Evolutionary conservation across 306 rosid species (phyloP), one percentile per base, ranked within the genome.

Genomic region (Sicyos baderoa): DNA sequence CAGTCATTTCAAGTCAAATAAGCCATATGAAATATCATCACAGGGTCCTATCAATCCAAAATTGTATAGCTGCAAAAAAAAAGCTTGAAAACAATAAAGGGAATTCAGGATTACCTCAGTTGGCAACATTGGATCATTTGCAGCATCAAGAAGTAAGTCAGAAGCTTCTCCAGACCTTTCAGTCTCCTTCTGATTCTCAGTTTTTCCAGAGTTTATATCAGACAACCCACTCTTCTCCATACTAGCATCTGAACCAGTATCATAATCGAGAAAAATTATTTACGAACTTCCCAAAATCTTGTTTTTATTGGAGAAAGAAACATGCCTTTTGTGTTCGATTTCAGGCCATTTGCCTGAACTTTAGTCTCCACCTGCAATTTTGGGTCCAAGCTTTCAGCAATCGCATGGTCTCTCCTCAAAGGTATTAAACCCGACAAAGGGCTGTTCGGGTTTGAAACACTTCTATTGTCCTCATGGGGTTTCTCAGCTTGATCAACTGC

Each of bases 401-500:
- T 62, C 27, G 74, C 15, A 47, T 81, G 81, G 71, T 86, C 96
- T 73, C 80, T 86, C 68, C 54, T 78, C 37, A 70, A 56, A 53
- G 82, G 67, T 40, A 62, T 40, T 35, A 81, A 68, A 51, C 81
- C 86, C 0, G 71, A 75, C 74, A 77, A 76, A 74, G 82, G 79
- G 72, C 76, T 83, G 74, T 72, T 76, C 21, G 65, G 60, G 68
- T 73, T 79, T 74, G 91, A 80, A 75, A 79, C 74, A 78, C 16
- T 78, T 82, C 72, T 84, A 74, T 78, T 72, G 81, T 85, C 91
- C 77, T 82, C 96, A 60, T 87, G 72, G 74, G 91, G 79, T 53
- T 86, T 88, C 76, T 78, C 77, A 72, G 79, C 79, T 71, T 85
- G 78, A 70, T 80, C 86, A 83, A 90, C 97, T 85, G 86, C 55